phyloP scores from a whole-genome alignment of 2,329 filamentous ascomycete species.

The Sclerotinia spermophila region DNA sequence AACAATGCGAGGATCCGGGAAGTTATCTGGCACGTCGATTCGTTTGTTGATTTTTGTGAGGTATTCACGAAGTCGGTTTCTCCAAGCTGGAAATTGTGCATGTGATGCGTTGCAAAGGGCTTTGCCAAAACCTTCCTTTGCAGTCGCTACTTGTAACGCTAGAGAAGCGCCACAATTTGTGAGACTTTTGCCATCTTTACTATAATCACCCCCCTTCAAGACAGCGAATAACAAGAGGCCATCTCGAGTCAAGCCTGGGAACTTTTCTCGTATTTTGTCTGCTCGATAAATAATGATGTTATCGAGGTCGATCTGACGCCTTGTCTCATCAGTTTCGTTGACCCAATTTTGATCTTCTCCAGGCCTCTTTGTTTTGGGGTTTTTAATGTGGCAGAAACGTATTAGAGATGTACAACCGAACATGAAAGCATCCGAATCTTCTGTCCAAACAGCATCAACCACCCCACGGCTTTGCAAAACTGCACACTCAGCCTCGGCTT shows the following conservation, averaged over 20 bases:
- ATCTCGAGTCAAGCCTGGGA: slow-evolving; percentile 63
- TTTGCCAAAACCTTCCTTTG: slow-evolving; percentile 76
- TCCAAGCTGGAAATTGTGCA: background rate
- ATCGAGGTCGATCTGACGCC: slow-evolving; percentile 70
- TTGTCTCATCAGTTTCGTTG: slow-evolving; percentile 57
- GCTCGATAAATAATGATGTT: slow-evolving; percentile 63
- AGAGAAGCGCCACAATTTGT: slow-evolving; percentile 79
- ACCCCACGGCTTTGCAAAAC: slow-evolving; percentile 72
- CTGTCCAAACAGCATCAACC: slow-evolving; percentile 86
- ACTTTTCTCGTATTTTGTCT: slow-evolving; percentile 45
- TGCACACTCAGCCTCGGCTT: slow-evolving; percentile 93
- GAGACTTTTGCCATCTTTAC: slow-evolving; percentile 67
- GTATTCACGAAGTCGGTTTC: background rate
- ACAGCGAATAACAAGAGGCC: slow-evolving; percentile 90
- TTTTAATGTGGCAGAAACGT: slow-evolving; percentile 65
- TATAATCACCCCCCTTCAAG: slow-evolving; percentile 90
- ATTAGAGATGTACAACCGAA: slow-evolving; percentile 78
- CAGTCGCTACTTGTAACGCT: slow-evolving; percentile 69
- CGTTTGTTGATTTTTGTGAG: background rate
- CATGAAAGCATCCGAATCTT: slow-evolving; percentile 95
- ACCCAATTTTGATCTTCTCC: slow-evolving; percentile 32
- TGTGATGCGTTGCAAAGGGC: background rate
- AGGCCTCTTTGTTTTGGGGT: background rate
- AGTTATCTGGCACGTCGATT: background rate
- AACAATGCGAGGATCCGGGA: slow-evolving; percentile 1